Base-by-base conservation (phyloP, 148 eudicot species). In the Persicaria tinctoria region DNA sequence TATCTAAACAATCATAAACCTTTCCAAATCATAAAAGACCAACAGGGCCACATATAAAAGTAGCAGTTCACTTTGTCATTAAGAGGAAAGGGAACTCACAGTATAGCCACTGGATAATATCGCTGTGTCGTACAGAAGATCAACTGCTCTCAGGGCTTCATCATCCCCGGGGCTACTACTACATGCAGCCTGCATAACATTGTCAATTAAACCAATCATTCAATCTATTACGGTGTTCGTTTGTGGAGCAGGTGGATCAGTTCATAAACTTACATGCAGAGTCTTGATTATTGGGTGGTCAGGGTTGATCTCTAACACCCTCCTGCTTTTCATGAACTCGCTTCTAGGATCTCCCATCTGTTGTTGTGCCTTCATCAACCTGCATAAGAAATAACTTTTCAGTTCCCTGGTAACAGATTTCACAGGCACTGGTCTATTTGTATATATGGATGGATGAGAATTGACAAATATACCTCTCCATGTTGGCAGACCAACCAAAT, bases 401-500 rank as follows among this genome's bases (percentile, higher is more conserved):
- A 48, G 5, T 47, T 47, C 14, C 23, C 17, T 20, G 51, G 16
- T 17, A 44, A 23, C 66, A 18, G 41, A 44, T 41, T 46, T 68
- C 72, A n/a, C 48, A 68, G 13, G 72, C 49, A 68, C 50, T 48
- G 38, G 48, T 32, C 16, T 63, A 9, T 27, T 11, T 12, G 69
- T 6, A 32, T 63, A 23, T 12, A 38, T 11, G 38, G 48, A 44
- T 66, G 41, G 41, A 32, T 32, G 27, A 23, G 27, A 23, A 23
- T 23, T 23, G 70, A 56, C 56, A 12, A 41, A 55, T 32, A 49
- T 79, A 95, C 99, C 99, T 95, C 80, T 95, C 99, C 99, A 95
- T 95, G 82, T 92, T 95, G 10, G 98, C 98, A 62, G 98, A 94
- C 93, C 91, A 90, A 77, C 99, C 99, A 82, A 89, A 90, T 83